Percentiles rank a stretch among this genome's conserved stretches.
Conservation (phyloP, 257 asterid species). For the Cynanchum wilfordii region DNA sequence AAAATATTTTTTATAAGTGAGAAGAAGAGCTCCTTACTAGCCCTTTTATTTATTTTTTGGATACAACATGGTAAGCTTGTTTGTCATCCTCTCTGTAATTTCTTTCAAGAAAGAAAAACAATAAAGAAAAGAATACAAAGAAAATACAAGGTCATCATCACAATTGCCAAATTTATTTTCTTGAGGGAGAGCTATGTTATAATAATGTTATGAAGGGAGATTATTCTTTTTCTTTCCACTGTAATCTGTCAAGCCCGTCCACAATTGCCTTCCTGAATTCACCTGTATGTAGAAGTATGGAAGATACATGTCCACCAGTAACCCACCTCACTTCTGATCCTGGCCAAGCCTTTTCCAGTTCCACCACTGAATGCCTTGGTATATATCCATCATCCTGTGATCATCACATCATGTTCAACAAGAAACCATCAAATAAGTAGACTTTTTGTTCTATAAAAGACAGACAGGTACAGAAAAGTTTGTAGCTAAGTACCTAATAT, state of each 20-base stretch:
- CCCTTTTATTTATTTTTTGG: no score
- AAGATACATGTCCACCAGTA: constrained; percentile 85
- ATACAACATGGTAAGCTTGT: no score
- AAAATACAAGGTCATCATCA: no score
- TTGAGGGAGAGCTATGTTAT: no score
- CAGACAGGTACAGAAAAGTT: background rate
- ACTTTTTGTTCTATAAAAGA: background rate
- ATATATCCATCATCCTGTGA: constrained; percentile 91
- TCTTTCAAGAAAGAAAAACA: no score
- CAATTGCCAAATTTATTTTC: no score
- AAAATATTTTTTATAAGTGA: no score
- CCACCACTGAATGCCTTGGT: constrained; percentile 80
- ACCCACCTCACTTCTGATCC: constrained; percentile 99
- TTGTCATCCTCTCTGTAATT: no score
- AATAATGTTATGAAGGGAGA: constrained; percentile 32
- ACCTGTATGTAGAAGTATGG: constrained; percentile 76
- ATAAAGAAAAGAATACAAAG: no score
- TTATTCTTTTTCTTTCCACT: constrained; percentile 83
- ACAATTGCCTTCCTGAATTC: constrained; percentile 80
- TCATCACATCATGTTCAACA: background rate
- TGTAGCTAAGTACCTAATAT: no score
- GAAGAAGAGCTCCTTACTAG: no score
- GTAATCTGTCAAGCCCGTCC: constrained; percentile 65
- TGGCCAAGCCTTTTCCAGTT: constrained; percentile 97
- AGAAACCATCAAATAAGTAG: background rate